Evolutionary conservation across 2,329 filamentous ascomycete species (phyloP), one percentile per base, ranked within the genome.

Genomic region (Phoma herbarum): DNA sequence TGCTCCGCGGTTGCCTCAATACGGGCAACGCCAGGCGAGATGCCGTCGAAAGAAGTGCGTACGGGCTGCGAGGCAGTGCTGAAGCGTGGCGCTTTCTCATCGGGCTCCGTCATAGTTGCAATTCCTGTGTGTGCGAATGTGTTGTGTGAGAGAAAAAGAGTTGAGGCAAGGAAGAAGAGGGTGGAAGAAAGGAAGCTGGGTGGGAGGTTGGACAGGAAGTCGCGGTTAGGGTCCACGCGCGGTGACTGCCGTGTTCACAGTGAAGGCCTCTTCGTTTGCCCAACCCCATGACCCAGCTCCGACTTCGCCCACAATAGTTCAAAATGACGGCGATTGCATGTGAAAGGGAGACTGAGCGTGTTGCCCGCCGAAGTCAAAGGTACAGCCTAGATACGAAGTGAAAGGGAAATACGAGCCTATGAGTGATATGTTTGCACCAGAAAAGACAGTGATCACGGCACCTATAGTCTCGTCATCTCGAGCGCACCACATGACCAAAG

Each of bases 1-100:
- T 84, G 80, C 9, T 80, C 74, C 7, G 82, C 76, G 45, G 89
- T 78, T 28, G 83, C 83, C 72, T 88, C 85, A 61, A 88, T 83
- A 11, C 86, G 84, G n/a, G 72, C 76, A 7, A 89, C 86, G 71
- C 87, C 87, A 5, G 85, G 79, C 16, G 77, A 80, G 2, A 56
- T 5, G 9, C 20, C 46, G 11, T 53, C 52, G 20, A 52, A 5
- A 10, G 52, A 26, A n/a, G 41, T 20, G 8, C 23, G 31, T 4
- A 18, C 26, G 4, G 16, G 1, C 11, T 43, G 42, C 5, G 42
- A 45, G n/a, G 12, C 22, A 2, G 37, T 31, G 18, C 43, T 52
- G 6, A 28, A 23, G 20, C 26, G 48, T 5, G 14, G 35, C 8
- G 35, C 25, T 44, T 52, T 49, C 14, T 44, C 55, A 2, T 48